A percentile compares a stretch with the other conserved stretches of the same genome.
Evolutionary conservation across 1,284 basidiomycete genomes (phyloP).

Genomic region (Sanghuangporus weigelae): DNA sequence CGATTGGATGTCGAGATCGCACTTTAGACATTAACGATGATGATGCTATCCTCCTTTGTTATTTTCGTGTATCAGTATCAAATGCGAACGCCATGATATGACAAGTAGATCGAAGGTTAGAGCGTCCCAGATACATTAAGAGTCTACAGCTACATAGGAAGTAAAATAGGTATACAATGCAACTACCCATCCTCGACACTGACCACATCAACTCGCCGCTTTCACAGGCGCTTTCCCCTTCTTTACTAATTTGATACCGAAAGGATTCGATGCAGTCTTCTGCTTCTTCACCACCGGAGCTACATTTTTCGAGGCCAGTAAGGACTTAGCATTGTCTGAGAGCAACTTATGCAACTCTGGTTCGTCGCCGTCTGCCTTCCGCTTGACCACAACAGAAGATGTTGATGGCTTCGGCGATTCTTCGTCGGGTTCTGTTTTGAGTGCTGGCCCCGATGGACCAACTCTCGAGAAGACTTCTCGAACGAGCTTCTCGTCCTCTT

Average conservation of each 20-base stretch:
- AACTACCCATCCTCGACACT: conserved; percentile 8
- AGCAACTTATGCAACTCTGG: conserved; percentile 69
- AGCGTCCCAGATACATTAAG: neutral
- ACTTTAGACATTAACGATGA: conserved; percentile 32
- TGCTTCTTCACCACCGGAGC: conserved; percentile 55
- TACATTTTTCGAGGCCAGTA: conserved; percentile 49
- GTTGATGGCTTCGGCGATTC: conserved; percentile 25
- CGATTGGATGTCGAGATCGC: conserved; percentile 75
- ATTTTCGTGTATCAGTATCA: neutral
- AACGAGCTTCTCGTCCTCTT: conserved; percentile 90
- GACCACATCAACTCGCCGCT: conserved; percentile 21
- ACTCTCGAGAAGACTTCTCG: conserved; percentile 83
- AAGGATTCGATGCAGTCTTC: conserved; percentile 51
- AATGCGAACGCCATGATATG: neutral
- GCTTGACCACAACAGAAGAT: conserved; percentile 64
- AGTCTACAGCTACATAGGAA: neutral
- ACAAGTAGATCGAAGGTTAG: neutral
- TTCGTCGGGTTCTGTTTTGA: conserved; percentile 27
- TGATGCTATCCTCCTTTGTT: neutral
- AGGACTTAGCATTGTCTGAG: conserved; percentile 63
- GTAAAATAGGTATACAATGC: neutral
- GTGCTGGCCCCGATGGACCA: conserved; percentile 33
- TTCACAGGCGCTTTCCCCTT: conserved; percentile 30
- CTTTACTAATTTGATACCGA: conserved; percentile 78
- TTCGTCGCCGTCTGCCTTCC: conserved; percentile 69